Conservation (phyloP, 116 monocot genomes). For the Posidonia oceanica region DNA sequence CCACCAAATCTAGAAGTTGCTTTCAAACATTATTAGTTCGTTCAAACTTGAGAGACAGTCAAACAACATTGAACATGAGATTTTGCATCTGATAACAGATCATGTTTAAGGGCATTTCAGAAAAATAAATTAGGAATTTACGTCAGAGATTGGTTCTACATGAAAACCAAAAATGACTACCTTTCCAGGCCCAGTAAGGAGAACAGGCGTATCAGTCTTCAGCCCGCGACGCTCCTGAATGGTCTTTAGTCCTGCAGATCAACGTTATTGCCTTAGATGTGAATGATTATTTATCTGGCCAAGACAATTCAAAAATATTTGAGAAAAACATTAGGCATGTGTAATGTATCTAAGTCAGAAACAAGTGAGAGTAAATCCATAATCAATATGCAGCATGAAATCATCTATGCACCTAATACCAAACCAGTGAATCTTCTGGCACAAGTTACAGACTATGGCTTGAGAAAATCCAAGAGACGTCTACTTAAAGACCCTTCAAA, state of each 20-base stretch:
- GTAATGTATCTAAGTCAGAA: no score
- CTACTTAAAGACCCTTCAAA: no score
- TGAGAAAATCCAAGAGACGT: no score
- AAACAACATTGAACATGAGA: no score
- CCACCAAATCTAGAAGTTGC: no score
- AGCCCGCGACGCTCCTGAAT: slow-evolving; percentile 70
- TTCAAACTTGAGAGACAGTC: no score
- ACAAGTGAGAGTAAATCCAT: no score
- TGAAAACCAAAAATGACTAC: slow-evolving; percentile 14
- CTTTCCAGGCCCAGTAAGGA: slow-evolving; percentile 90
- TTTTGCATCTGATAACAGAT: slow-evolving; percentile 14
- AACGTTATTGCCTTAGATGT: background rate
- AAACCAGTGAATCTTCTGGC: no score
- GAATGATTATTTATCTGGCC: background rate
- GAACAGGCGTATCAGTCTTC: slow-evolving; percentile 63
- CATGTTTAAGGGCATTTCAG: slow-evolving; percentile 71
- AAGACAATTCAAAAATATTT: background rate
- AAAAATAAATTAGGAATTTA: background rate
- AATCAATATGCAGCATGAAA: no score
- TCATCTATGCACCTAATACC: background rate
- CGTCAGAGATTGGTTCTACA: background rate
- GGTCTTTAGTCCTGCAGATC: slow-evolving; percentile 48
- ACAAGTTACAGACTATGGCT: no score
- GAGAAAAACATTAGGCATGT: background rate
- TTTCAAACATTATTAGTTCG: no score